Base-by-base conservation (phyloP, 139 green algal genomes). In the Marvania coccoides region DNA sequence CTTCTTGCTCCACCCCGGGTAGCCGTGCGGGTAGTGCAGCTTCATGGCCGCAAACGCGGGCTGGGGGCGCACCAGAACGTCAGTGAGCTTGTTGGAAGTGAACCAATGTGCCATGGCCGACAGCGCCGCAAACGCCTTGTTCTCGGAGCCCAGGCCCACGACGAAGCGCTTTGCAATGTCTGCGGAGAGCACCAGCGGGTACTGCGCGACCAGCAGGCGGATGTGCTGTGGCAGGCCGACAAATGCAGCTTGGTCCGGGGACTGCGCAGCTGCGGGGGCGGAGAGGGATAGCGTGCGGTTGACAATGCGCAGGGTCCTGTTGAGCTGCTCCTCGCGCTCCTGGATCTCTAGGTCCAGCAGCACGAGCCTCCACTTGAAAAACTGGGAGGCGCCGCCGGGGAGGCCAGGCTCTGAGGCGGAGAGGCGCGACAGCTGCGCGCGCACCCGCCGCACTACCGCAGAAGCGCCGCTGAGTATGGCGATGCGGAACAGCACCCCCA, bases 121-220 rank as follows among this genome's bases (percentile, higher is more conserved):
- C 34, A 74, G 19, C 12, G 58, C 67, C 1, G 40, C 33, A 6
- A 38, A 67, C 28, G 42, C 67, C 56, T 74, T 74, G 30, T 14
- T 36, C 8, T 40, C 31, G 1, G 39, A 63, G 7, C 46, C 55
- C 37, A 67, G 61, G 15, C 55, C 47, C n/a, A 56, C 56, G 2
- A 74, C 13, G 33, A 74, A 74, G 23, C 67, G 56, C 5, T 45
- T 39, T 15, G 58, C 67, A 6, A 68, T 62, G 56, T 74, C 61
- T 34, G 31, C 47, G 14, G 48, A 48, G 15, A 74, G 5, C 3
- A 67, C 31, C 7, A 8, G 45, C 1, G 40, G 45, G 42, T 74
- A 31, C 58, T 61, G 12, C 1, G 14, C 0, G 14, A 68, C 30
- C 0, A 74, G 58, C n/a, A 46, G 40, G 36, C 56, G 14, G 36